Percentiles rank a stretch among this genome's conserved stretches.
phyloP scores from a whole-genome alignment of 805 yeast genomes.

The Candida glaebosa region DNA sequence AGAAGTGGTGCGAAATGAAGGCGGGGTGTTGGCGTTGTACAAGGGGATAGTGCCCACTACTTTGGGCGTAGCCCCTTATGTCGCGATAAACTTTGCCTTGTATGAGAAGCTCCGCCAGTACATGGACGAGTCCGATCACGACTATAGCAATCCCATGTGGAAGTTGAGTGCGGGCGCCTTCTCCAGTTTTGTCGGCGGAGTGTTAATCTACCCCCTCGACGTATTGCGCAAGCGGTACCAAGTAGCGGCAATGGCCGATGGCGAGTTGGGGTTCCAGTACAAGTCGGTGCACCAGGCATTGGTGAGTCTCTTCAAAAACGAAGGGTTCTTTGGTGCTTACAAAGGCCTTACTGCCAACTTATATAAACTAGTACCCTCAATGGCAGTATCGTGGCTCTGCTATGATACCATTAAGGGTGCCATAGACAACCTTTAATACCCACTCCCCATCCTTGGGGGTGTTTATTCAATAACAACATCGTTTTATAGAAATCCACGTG shows the following conservation, averaged over 20 bases:
- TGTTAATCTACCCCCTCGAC: slow-evolving; percentile 88
- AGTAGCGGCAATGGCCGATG: slow-evolving; percentile 77
- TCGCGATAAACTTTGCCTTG: slow-evolving; percentile 85
- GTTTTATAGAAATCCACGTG: slow-evolving; percentile 9
- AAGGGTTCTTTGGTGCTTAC: slow-evolving; percentile 72
- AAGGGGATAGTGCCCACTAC: slow-evolving; percentile 90
- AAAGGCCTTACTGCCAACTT: slow-evolving; percentile 76
- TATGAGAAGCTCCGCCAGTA: slow-evolving; percentile 77
- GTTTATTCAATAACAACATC: slow-evolving; percentile 1
- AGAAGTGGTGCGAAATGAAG: slow-evolving; percentile 69
- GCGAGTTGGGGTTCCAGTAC: slow-evolving; percentile 79
- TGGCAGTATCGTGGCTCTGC: slow-evolving; percentile 94
- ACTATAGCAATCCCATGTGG: slow-evolving; percentile 45
- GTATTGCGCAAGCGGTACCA: slow-evolving; percentile 85
- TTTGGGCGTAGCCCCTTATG: slow-evolving; percentile 94
- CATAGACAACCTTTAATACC: slow-evolving; percentile 30
- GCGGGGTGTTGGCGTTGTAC: slow-evolving; percentile 75
- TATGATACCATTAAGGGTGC: slow-evolving; percentile 64
- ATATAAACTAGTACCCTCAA: slow-evolving; percentile 88
- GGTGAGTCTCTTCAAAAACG: slow-evolving; percentile 60
- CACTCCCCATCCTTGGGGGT: slow-evolving; percentile 13
- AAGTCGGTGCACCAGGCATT: slow-evolving; percentile 74
- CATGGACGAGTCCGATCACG: slow-evolving; percentile 31
- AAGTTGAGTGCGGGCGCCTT: slow-evolving; percentile 78
- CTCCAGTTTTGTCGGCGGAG: slow-evolving; percentile 87